Evolutionary conservation across 2,329 filamentous ascomycete species (phyloP).

Genomic region (Sporothrix mexicana): DNA sequence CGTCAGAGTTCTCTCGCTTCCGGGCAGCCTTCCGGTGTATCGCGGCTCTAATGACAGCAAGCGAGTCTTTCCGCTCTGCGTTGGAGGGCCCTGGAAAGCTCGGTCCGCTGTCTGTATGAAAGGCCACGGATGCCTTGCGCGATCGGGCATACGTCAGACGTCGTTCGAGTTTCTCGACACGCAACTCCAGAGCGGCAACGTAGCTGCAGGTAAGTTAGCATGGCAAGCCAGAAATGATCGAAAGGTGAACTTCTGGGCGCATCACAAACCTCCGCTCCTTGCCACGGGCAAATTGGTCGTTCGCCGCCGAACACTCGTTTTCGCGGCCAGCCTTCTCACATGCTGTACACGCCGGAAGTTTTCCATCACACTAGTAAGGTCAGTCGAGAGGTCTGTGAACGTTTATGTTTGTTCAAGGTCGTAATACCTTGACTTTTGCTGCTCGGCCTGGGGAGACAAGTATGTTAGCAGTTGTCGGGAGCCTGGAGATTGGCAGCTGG

Average conservation of each 20-base stretch:
- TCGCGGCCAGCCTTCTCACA: conserved; percentile 90
- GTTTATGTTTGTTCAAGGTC: no score
- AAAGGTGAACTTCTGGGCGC: not conserved
- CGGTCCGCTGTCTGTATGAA: conserved; percentile 68
- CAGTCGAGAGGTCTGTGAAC: not conserved
- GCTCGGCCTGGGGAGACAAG: conserved; percentile 64
- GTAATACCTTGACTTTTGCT: conserved; percentile 84
- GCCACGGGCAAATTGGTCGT: conserved; percentile 92
- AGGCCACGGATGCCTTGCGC: conserved; percentile 71
- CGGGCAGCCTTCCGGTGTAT: conserved; percentile 69
- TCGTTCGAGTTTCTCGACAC: conserved; percentile 85
- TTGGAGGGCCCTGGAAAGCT: conserved; percentile 38
- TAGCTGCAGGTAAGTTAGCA: conserved; percentile 60
- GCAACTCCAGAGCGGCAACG: conserved; percentile 90
- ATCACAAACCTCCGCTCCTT: conserved; percentile 80
- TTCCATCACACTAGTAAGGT: conserved; percentile 78
- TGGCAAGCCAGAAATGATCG: conserved; percentile 35
- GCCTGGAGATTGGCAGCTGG: not conserved
- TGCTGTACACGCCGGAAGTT: conserved; percentile 90
- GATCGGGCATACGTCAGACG: conserved; percentile 72
- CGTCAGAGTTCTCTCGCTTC: conserved; percentile 77
- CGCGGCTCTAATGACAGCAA: conserved; percentile 65
- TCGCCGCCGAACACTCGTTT: conserved; percentile 88
- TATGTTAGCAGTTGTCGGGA: conserved; percentile 8
- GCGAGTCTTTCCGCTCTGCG: conserved; percentile 66